A percentile compares a stretch with the other conserved stretches of the same genome.
Conservation (phyloP, 768 basidiomycete species). For the Boletales sp. region DNA sequence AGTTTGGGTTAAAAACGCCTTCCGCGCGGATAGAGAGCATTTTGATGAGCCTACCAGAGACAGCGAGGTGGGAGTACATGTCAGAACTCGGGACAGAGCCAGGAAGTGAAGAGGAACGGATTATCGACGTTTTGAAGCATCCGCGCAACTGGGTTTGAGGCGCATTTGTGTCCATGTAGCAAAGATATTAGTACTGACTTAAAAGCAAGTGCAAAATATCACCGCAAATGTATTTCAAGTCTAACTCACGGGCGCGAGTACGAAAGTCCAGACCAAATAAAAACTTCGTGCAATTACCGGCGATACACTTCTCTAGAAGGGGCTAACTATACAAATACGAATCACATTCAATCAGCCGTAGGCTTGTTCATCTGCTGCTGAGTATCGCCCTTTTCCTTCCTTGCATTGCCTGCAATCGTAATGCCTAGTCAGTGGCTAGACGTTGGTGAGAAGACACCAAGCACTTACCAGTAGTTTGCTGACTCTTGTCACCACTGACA, state of each 20-base stretch:
- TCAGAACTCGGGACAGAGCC: slow-evolving; percentile 61
- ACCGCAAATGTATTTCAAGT: no score
- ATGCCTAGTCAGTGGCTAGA: not conserved
- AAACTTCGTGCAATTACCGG: not conserved
- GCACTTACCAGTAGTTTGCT: slow-evolving; percentile 44
- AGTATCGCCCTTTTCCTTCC: slow-evolving; percentile 50
- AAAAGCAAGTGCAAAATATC: no score
- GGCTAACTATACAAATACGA: not conserved
- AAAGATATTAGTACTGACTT: no score
- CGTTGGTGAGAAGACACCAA: rapidly evolving
- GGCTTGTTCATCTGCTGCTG: slow-evolving; percentile 54
- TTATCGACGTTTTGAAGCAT: slow-evolving; percentile 57
- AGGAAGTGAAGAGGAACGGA: slow-evolving; percentile 62
- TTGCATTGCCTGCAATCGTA: slow-evolving; percentile 41
- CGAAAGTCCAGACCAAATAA: not conserved
- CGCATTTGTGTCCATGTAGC: no score
- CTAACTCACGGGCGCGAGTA: no score
- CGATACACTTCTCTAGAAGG: not conserved
- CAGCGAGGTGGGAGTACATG: slow-evolving; percentile 89
- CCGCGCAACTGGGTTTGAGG: slow-evolving; percentile 61
- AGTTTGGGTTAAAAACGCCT: slow-evolving; percentile 81
- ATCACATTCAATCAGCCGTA: not conserved
- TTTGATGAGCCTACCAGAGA: slow-evolving; percentile 85
- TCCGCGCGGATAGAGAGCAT: slow-evolving; percentile 88
- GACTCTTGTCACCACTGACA: slow-evolving; percentile 51